These are phyloP conservation scores for Starmerella floris DNA, from an alignment of 805 yeast species.

Conservation along the genomic window DNA sequence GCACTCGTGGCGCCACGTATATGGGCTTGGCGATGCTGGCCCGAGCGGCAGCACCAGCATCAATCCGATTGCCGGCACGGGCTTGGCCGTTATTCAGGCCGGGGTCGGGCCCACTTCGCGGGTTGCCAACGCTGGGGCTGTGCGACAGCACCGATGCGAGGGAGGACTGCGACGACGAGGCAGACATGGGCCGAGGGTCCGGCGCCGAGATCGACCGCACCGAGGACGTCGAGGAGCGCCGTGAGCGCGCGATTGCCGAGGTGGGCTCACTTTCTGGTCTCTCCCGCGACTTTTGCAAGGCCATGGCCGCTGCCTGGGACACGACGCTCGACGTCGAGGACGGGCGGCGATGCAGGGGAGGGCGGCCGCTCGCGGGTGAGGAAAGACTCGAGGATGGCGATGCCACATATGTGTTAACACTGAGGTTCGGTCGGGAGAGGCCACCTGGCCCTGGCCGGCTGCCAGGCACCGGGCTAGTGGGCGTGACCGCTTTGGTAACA, in stretches of 20 bases:
- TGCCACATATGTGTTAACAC: too few species aligned
- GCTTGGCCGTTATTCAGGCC: background rate
- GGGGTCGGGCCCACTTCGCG: background rate
- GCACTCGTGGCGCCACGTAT: slow-evolving; percentile 16
- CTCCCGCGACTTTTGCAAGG: too few species aligned
- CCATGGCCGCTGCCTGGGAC: background rate
- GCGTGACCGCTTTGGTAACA: background rate
- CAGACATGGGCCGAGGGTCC: too few species aligned
- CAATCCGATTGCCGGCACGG: too few species aligned
- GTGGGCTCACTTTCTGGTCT: too few species aligned
- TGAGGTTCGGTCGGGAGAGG: background rate
- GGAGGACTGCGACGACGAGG: too few species aligned
- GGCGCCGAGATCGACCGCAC: too few species aligned
- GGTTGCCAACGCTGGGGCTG: too few species aligned
- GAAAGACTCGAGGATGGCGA: too few species aligned
- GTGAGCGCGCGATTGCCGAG: too few species aligned
- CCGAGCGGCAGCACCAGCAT: slow-evolving; percentile 19
- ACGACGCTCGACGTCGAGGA: background rate
- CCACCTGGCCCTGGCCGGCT: background rate
- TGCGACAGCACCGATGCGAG: too few species aligned
- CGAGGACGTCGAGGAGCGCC: too few species aligned
- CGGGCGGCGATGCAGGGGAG: background rate
- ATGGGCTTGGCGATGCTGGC: slow-evolving; percentile 14
- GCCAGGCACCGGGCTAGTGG: background rate
- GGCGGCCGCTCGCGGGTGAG: background rate